Base-by-base conservation (phyloP, 768 basidiomycete species). In the Agaricus bisporus region DNA sequence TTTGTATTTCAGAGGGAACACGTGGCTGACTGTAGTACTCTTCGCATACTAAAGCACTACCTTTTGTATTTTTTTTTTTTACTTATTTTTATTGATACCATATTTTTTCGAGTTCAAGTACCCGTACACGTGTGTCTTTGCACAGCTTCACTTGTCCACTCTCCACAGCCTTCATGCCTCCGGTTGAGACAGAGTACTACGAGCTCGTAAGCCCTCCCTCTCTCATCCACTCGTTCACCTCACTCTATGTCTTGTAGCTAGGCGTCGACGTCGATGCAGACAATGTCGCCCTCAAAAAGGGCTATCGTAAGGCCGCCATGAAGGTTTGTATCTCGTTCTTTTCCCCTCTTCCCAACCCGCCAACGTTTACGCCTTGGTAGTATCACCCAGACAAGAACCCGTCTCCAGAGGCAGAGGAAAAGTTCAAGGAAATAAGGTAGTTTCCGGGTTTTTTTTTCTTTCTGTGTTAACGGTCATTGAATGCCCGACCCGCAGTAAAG, bases 341-440 rank as follows among this genome's bases (percentile, higher is more conserved):
- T 38, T 52, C n/a, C 17, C 17, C 48, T 26, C 32, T 7, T 15
- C 2, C 14, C 53, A 43, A 43, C 38, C 45, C 26, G 48, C 51
- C 38, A 42, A 52, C 26, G 51, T 46, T 42, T 6, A 50, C 41
- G 39, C 47, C 47, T 54, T 26, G 15, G 18, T 60, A 94, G 89
- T 95, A 86, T 66, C 94, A 97, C 66, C 95, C 94, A 4, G 95
- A 97, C 71, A 97, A 95, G 79, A 98, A 98, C 63, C 78, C 82
- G 6, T 88, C 91, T 4, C 79, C 84, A n/a, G 91, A 92, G 62
- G 97, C 95, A 1, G 93, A 94, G 66, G 87, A 90, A 66, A 94
- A 85, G 74, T 99, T 99, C 76, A 95, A 98, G 71, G 91, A 97
- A 43, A 91, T 99, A 64, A 93, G 91, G 90, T 85, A 60, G 6